A percentile compares a stretch with the other conserved stretches of the same genome.
These are phyloP conservation scores for Circinella umbellata DNA, from an alignment of 371 early-diverging fungal species.

Conservation along the genomic window DNA sequence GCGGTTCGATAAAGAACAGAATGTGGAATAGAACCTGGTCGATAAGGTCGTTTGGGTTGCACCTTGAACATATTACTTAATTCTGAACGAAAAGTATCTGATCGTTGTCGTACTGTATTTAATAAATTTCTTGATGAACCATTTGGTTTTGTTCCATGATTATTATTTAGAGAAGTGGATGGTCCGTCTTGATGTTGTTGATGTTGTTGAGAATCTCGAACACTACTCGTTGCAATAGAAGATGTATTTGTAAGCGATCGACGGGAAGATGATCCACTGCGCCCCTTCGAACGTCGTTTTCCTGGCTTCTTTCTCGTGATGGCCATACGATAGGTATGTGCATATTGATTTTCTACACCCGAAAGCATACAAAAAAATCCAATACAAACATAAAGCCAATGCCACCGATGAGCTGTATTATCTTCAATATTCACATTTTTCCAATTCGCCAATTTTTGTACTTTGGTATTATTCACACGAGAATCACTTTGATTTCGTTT, in stretches of 20 bases:
- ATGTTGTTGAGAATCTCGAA: not conserved
- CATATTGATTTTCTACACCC: constrained; percentile 31
- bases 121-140: constrained; percentile 26
- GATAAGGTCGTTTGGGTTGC: constrained; percentile 26
- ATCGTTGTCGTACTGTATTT: constrained; percentile 42
- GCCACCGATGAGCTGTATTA: constrained; percentile 34
- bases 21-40: constrained; percentile 55
- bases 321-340: constrained; percentile 32
- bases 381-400: constrained; percentile 38
- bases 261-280: constrained; percentile 3
- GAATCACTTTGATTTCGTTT: constrained; percentile 74
- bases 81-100: constrained; percentile 48
- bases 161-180: not conserved
- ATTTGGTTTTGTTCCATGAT: not conserved
- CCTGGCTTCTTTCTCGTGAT: constrained; percentile 34
- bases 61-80: constrained; percentile 38
- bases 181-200: too few species aligned
- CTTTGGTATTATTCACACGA: constrained; percentile 69
- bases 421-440: constrained; percentile 56
- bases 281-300: not conserved
- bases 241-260: not conserved
- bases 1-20: constrained; percentile 46
- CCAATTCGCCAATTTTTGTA: constrained; percentile 62
- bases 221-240: not conserved
- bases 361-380: constrained; percentile 37